Conservation (phyloP, 2,329 filamentous ascomycete genomes). For the Claviceps sorghi region DNA sequence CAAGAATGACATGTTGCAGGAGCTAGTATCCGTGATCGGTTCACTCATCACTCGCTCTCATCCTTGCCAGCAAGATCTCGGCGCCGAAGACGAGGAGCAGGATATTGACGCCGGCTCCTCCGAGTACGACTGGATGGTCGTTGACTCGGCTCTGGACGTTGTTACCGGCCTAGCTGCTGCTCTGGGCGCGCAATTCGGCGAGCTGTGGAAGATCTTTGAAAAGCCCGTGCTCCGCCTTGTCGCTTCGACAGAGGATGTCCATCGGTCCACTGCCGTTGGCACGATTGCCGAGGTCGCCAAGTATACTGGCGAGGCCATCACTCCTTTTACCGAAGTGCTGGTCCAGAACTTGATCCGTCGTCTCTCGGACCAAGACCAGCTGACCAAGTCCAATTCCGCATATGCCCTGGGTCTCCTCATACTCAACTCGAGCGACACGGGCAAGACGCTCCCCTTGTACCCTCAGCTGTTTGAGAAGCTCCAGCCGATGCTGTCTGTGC, state of each 20-base stretch:
- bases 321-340: conserved; percentile 62
- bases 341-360: conserved; percentile 74
- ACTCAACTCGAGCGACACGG: conserved; percentile 59
- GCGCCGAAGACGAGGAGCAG: conserved; percentile 62
- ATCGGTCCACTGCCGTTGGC: conserved; percentile 81
- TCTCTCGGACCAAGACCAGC: conserved; percentile 73
- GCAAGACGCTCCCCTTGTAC: conserved; percentile 59
- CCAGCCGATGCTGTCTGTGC: conserved; percentile 65
- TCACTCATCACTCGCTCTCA: conserved; percentile 81
- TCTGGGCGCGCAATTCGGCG: conserved; percentile 64
- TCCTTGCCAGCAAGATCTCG: conserved; percentile 82
- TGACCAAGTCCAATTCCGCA: conserved; percentile 89
- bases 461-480: conserved; percentile 69
- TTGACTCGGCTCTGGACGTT: conserved; percentile 88
- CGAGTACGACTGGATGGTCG: conserved; percentile 94
- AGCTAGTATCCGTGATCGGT: conserved; percentile 60
- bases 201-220: conserved; percentile 93
- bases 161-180: conserved; percentile 71
- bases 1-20: conserved; percentile 52
- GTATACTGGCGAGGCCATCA: conserved; percentile 68
- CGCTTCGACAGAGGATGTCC: conserved; percentile 69
- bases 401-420: conserved; percentile 81
- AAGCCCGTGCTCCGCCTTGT: conserved; percentile 81
- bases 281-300: conserved; percentile 83
- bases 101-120: conserved; percentile 65